Conservation (phyloP, 129 eudicot species). For the Chrysanthemum seticuspe region DNA sequence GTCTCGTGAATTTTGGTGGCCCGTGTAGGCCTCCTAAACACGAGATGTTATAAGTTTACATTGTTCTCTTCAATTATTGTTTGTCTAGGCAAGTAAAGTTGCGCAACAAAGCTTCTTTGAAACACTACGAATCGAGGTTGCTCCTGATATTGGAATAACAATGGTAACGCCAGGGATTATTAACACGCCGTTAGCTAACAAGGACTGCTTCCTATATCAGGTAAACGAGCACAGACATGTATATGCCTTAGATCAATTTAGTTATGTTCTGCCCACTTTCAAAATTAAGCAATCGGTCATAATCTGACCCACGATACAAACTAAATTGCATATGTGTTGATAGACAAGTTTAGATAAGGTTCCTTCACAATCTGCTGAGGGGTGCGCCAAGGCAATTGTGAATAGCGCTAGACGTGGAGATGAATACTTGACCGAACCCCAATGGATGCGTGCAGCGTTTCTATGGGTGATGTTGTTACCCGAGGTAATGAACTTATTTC, state of each 20-base stretch:
- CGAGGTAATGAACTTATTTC: background rate
- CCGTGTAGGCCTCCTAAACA: no score
- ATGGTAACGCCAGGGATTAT: conserved; percentile 57
- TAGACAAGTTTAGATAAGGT: conserved; percentile 24
- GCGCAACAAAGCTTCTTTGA: conserved; percentile 68
- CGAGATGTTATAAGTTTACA: no score
- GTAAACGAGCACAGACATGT: conserved; percentile 21
- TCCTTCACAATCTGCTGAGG: conserved; percentile 22
- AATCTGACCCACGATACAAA: background rate
- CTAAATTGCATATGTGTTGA: conserved; percentile 7
- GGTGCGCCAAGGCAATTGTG: conserved; percentile 27
- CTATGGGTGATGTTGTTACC: conserved; percentile 15
- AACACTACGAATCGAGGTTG: conserved; percentile 62
- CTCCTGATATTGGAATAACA: conserved; percentile 52
- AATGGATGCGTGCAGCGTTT: conserved; percentile 23
- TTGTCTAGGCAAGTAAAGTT: conserved; percentile 66
- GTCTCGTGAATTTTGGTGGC: no score
- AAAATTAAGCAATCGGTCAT: background rate
- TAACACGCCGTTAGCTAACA: conserved; percentile 51
- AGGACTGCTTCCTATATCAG: conserved; percentile 33
- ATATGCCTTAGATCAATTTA: no score
- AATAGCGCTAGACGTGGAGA: conserved; percentile 31
- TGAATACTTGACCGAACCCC: conserved; percentile 33
- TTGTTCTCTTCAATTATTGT: background rate
- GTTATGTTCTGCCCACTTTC: background rate